Percentiles rank a stretch among this genome's conserved stretches.
phyloP scores from a whole-genome alignment of 2,329 filamentous ascomycete genomes.

The Chaetothyriales sp. region DNA sequence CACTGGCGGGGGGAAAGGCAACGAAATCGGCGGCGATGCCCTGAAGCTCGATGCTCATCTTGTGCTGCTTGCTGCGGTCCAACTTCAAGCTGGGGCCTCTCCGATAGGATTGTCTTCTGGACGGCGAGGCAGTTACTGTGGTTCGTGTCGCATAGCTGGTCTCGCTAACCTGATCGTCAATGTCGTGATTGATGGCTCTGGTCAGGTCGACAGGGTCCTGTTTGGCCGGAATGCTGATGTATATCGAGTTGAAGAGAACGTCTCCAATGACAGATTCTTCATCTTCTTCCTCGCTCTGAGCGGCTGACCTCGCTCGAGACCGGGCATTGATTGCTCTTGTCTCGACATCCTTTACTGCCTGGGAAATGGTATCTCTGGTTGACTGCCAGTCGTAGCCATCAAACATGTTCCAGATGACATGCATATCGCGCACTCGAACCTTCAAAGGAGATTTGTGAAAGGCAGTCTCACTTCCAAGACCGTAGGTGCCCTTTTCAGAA shows the following conservation, averaged over 20 bases:
- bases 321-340: constrained; percentile 64
- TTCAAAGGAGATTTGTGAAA: constrained; percentile 57
- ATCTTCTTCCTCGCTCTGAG: constrained; percentile 45
- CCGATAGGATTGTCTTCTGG: constrained; percentile 20
- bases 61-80: constrained; percentile 75
- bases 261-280: constrained; percentile 83
- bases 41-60: constrained; percentile 86
- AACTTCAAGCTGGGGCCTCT: constrained; percentile 52
- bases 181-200: constrained; percentile 70
- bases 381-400: constrained; percentile 94
- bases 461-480: constrained; percentile 48
- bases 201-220: constrained; percentile 71
- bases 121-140: constrained; percentile 26
- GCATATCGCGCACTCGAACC: constrained; percentile 68
- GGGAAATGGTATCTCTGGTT: constrained; percentile 72
- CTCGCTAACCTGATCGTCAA: constrained; percentile 76
- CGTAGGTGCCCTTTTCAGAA: constrained; percentile 61
- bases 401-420: constrained; percentile 94
- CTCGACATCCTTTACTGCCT: constrained; percentile 81
- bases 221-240: constrained; percentile 81
- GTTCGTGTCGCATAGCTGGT: constrained; percentile 75
- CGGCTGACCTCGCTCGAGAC: constrained; percentile 41
- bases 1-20: constrained; percentile 59
- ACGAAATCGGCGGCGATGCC: constrained; percentile 73
- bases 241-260: constrained; percentile 96